Base-by-base conservation (phyloP, 495 filamentous ascomycete species). In the Trypethelium eluteriae region DNA sequence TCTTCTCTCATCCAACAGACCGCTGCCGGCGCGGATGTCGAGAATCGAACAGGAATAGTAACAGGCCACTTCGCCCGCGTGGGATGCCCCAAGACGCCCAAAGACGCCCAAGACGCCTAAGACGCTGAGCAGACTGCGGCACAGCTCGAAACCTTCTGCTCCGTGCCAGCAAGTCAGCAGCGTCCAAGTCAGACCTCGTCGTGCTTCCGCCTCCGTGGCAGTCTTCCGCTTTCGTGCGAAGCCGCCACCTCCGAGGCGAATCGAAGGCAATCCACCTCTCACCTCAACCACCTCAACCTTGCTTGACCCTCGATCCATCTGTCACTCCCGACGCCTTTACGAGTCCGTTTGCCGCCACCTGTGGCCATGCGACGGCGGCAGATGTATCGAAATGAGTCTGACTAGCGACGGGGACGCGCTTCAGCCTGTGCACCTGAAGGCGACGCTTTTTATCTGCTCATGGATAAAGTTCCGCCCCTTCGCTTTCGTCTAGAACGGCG, bases 351-450 rank as follows among this genome's bases (percentile, higher is more conserved):
- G 53, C 53, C 18, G 53, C 53, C 14, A 53, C 25, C 25, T 12
- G 49, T 18, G 7, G 49, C 49, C 7, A 53, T 53, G 49, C 16
- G 49, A 12, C 49, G 49, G 32, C 53, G 53, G 53, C 53, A 59
- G 36, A 59, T 59, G 53, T 59, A 59, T 59, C 53, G 53, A 36
- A 59, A 59, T 59, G 53, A 59, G 53, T 18, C 53, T 59, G 53
- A 25, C 25, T 25, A 25, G 25, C 25, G 25, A 59, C 53, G 53
- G 53, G 53, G 34, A 34, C 53, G 14, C 53, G 53, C 25, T 18
- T 59, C 32, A 59, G 53, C 53, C 53, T 59, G 53, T 59, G 53
- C 53, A 44, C 41, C 41, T 7, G 41, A 7, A 7, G 41, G 25
- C 53, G 32, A 59, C 53, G 11, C 6, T 59, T 11, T 10, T 36